A percentile compares a stretch with the other conserved stretches of the same genome.
phyloP scores from a whole-genome alignment of 805 yeast genomes.

The Maudiozyma bulderi region DNA sequence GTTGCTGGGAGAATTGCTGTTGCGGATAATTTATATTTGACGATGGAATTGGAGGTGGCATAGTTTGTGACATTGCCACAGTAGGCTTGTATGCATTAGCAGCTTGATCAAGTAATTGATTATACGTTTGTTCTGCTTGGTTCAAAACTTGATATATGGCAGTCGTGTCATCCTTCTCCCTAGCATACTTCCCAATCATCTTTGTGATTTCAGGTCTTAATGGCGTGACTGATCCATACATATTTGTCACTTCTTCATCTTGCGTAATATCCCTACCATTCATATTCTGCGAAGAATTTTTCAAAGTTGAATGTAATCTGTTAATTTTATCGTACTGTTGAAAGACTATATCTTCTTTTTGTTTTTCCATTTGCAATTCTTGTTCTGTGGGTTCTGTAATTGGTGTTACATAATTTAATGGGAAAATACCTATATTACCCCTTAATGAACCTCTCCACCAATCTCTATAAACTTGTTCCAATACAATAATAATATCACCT shows the following conservation, averaged over 20 bases:
- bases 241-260: constrained; percentile 58
- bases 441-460: constrained; percentile 91
- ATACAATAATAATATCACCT: constrained; percentile 81
- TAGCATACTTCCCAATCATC: constrained; percentile 67
- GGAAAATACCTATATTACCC: constrained; percentile 82
- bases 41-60: background rate
- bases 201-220: constrained; percentile 67
- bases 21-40: background rate
- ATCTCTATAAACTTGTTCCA: constrained; percentile 81
- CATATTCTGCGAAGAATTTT: constrained; percentile 17
- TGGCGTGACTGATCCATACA: constrained; percentile 65
- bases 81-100: constrained; percentile 17
- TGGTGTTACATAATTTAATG: constrained; percentile 82
- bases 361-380: constrained; percentile 43
- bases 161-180: constrained; percentile 67
- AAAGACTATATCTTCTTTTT: constrained; percentile 45
- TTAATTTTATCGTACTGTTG: constrained; percentile 55
- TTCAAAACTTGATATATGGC: constrained; percentile 62
- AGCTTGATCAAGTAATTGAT: constrained; percentile 53
- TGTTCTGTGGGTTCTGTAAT: constrained; percentile 54
- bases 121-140: constrained; percentile 60
- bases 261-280: constrained; percentile 33
- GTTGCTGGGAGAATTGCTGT: background rate
- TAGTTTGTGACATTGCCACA: background rate
- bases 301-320: constrained; percentile 35